A percentile compares a stretch with the other conserved stretches of the same genome.
Evolutionary conservation across 371 early-diverging fungal genomes (phyloP).

Genomic region (Syncephalastrum sp.): DNA sequence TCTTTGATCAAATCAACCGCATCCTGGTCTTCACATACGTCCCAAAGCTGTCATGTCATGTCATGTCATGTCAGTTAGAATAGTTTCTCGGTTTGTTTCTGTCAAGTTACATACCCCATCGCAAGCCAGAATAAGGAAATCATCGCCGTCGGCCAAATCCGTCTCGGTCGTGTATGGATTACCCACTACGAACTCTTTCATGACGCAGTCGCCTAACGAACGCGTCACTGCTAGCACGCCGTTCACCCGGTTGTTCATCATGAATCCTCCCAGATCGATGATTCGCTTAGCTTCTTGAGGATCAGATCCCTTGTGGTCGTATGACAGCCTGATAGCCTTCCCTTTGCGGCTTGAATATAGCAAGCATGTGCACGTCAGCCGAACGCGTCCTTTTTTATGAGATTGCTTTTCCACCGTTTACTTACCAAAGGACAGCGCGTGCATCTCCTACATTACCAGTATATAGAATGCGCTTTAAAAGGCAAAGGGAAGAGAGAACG

Average conservation of each 20-base stretch:
- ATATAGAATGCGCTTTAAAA: slow-evolving; percentile 76
- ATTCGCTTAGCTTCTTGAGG: slow-evolving; percentile 85
- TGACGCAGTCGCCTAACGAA: slow-evolving; percentile 91
- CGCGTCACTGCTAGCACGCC: slow-evolving; percentile 98
- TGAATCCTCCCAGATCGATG: slow-evolving; percentile 90
- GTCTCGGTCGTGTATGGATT: slow-evolving; percentile 94
- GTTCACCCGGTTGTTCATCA: slow-evolving; percentile 97
- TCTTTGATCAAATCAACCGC: slow-evolving; percentile 88
- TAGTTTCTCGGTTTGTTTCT: background rate
- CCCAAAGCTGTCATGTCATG: slow-evolving; percentile 77
- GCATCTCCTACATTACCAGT: slow-evolving; percentile 98
- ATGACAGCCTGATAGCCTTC: slow-evolving; percentile 85
- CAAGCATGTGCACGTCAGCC: background rate
- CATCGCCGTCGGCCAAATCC: slow-evolving; percentile 68
- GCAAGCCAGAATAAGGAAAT: slow-evolving; percentile 92
- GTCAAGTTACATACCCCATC: slow-evolving; percentile 82
- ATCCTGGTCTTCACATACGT: slow-evolving; percentile 95
- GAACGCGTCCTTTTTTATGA: background rate
- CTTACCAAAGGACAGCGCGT: slow-evolving; percentile 84
- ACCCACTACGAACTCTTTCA: slow-evolving; percentile 96
- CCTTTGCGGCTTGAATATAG: slow-evolving; percentile 67
- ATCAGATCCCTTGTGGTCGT: slow-evolving; percentile 98
- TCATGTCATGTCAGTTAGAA: slow-evolving; percentile 19
- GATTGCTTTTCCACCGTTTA: background rate
- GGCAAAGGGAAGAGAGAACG: background rate